These are phyloP conservation scores for Penicillium sp. DNA, from an alignment of 2,329 filamentous ascomycete species.

Conservation along the genomic window DNA sequence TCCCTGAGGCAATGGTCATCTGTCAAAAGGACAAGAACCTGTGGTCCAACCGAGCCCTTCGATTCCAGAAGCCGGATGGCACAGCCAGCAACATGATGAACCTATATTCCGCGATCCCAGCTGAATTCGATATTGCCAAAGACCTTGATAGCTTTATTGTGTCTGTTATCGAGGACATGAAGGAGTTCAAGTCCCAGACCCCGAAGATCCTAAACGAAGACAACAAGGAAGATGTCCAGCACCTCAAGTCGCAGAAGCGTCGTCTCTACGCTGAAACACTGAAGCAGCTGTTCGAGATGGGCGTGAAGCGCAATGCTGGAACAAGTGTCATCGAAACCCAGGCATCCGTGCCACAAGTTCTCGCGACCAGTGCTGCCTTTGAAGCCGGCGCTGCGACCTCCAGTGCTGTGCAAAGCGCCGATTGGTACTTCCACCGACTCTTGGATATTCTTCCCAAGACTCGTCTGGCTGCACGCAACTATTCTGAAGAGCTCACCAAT, in stretches of 20 bases:
- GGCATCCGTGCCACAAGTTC: slow-evolving; percentile 67
- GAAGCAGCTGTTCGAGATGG: slow-evolving; percentile 83
- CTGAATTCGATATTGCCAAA: slow-evolving; percentile 58
- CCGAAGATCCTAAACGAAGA: slow-evolving; percentile 80
- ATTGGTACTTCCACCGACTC: slow-evolving; percentile 78
- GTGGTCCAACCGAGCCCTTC: slow-evolving; percentile 55
- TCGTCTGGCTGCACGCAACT: slow-evolving; percentile 68
- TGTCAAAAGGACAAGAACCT: slow-evolving; percentile 31
- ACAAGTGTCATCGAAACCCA: slow-evolving; percentile 74
- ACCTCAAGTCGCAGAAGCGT: slow-evolving; percentile 87
- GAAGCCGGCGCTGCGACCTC: slow-evolving; percentile 24
- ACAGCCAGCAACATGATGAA: slow-evolving; percentile 75
- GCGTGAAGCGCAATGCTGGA: slow-evolving; percentile 79
- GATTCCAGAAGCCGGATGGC: slow-evolving; percentile 69
- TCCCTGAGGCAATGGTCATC: slow-evolving; percentile 34
- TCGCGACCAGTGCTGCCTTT: slow-evolving; percentile 59
- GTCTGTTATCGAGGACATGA: slow-evolving; percentile 67
- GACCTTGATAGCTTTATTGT: slow-evolving; percentile 69
- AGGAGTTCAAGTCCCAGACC: slow-evolving; percentile 79
- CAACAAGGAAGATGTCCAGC: slow-evolving; percentile 79
- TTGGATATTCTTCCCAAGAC: slow-evolving; percentile 72
- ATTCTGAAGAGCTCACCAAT: slow-evolving; percentile 81
- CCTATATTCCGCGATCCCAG: slow-evolving; percentile 57
- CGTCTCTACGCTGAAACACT: slow-evolving; percentile 88
- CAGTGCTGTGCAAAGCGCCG: slow-evolving; percentile 47